Evolutionary conservation across 495 filamentous ascomycete species (phyloP), one percentile per base, ranked within the genome.

Genomic region (Aspergillus conjunctus): DNA sequence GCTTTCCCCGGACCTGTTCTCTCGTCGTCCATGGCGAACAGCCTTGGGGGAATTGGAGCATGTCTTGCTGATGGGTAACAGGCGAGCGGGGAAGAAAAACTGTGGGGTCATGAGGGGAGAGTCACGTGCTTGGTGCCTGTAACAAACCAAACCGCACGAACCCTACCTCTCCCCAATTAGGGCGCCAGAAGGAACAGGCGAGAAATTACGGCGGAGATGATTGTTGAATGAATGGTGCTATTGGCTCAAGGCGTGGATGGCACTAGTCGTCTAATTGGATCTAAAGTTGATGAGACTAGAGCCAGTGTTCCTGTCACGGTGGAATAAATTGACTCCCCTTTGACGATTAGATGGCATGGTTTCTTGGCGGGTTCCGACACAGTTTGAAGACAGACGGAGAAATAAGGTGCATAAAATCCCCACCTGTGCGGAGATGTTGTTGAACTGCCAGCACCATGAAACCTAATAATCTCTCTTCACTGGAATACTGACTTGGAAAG

Each of bases 11-110:
- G 67, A 51, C 69, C 67, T 48, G 62, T 59, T 64, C 73, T 77
- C 48, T 79, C 77, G 68, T 77, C 76, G 53, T 80, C 78, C 78
- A 80, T 79, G 54, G 67, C 67, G 66, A 69, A 66, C 63, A 64
- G 63, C 45, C 41, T 39, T 55, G 61, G 58, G 44, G 51, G 62
- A 66, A 66, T 66, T 66, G 65, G 66, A 65, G 63, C 60, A 67
- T 62, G 62, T 68, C 58, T 61, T 62, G 56, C 46, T 33, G 54
- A 61, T 56, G 59, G 56, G 64, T 52, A 60, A 45, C 58, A 63
- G 64, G 44, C 61, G 66, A 71, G 70, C 66, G 70, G 68, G 70
- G 68, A 70, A 70, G 69, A 68, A 71, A 69, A 69, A 72, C 72
- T 77, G 75, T 76, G 75, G 75, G 72, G 73, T 73, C 67, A 64